Evolutionary conservation across 2,329 filamentous ascomycete species (phyloP).

Genomic region (Trichoderma hamatum): DNA sequence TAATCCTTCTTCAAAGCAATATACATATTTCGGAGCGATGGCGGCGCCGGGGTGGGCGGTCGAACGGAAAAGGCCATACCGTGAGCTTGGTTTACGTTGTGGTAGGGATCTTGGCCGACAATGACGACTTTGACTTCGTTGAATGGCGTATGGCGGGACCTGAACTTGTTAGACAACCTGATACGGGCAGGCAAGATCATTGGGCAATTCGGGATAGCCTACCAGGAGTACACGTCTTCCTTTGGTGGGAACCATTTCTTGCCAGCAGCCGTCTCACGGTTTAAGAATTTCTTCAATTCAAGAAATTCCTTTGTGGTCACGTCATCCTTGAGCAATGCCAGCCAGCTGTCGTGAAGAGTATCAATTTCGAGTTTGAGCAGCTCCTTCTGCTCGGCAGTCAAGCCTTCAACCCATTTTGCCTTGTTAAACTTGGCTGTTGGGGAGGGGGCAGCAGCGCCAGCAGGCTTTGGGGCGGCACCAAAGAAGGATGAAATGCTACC

Average conservation of each 20-base stretch:
- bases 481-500: constrained; percentile 91
- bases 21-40: constrained; percentile 93
- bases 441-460: constrained; percentile 36
- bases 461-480: constrained; percentile 61
- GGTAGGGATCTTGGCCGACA: constrained; percentile 94
- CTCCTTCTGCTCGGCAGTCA: constrained; percentile 79
- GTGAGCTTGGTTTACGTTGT: constrained; percentile 93
- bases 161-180: constrained; percentile 43
- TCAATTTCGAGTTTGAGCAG: constrained; percentile 88
- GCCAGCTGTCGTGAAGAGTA: constrained; percentile 88
- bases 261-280: constrained; percentile 71
- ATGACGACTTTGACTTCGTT: constrained; percentile 89
- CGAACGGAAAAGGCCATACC: constrained; percentile 95
- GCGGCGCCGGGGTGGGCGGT: constrained; percentile 83
- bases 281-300: constrained; percentile 83
- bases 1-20: constrained; percentile 86
- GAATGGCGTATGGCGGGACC: constrained; percentile 92
- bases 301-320: constrained; percentile 79
- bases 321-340: constrained; percentile 86
- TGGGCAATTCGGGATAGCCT: constrained; percentile 36
- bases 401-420: constrained; percentile 79
- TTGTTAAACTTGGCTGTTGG: constrained; percentile 74
- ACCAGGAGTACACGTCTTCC: constrained; percentile 95
- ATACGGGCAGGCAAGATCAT: background rate
- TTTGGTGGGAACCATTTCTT: constrained; percentile 85